These are phyloP conservation scores for Halophytophthora polymorphica DNA, from an alignment of 352 stramenopile species.

Conservation along the genomic window DNA sequence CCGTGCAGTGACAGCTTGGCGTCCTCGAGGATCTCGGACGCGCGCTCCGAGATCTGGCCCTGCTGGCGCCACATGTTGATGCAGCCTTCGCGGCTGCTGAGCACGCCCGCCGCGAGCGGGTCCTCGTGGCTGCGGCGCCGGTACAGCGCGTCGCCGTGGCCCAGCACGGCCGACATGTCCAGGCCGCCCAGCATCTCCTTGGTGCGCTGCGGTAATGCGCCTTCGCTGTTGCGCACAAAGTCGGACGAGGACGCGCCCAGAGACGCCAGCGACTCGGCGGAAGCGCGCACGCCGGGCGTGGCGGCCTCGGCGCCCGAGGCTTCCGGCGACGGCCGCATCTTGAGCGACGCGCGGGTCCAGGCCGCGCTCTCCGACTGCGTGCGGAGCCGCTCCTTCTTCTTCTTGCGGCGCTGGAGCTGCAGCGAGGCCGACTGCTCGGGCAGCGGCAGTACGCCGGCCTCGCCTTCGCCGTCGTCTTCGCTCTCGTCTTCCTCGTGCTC, in stretches of 20 bases:
- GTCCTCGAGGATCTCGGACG: slow-evolving; percentile 82
- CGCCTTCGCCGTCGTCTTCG: slow-evolving; percentile 25
- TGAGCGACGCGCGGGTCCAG: slow-evolving; percentile 68
- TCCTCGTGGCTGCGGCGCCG: slow-evolving; percentile 29
- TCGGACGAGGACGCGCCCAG: slow-evolving; percentile 12
- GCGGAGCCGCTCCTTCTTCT: slow-evolving; percentile 61
- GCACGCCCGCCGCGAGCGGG: slow-evolving; percentile 13
- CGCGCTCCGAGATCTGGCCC: slow-evolving; percentile 75
- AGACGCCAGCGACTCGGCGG: slow-evolving; percentile 17
- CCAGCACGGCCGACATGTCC: slow-evolving; percentile 29
- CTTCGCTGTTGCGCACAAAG: slow-evolving; percentile 50
- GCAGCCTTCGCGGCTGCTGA: slow-evolving; percentile 52
- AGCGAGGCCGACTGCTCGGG: slow-evolving; percentile 2
- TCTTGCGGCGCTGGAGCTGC: slow-evolving; percentile 19
- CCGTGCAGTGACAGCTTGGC: slow-evolving; percentile 73
- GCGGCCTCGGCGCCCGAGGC: slow-evolving; percentile 24
- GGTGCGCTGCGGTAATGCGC: slow-evolving; percentile 38
- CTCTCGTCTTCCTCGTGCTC: too few relatives aligned
- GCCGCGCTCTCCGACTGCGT: slow-evolving; percentile 75
- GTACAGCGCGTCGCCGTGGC: slow-evolving; percentile 19
- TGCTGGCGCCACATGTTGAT: slow-evolving; percentile 84
- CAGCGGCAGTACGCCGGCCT: slow-evolving; percentile 7
- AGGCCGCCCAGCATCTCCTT: slow-evolving; percentile 46
- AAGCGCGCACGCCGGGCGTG: slow-evolving; percentile 19
- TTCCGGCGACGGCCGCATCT: slow-evolving; percentile 42